Conservation (phyloP, 1,139 yeast species). For the Yamadazyma triangularis region DNA sequence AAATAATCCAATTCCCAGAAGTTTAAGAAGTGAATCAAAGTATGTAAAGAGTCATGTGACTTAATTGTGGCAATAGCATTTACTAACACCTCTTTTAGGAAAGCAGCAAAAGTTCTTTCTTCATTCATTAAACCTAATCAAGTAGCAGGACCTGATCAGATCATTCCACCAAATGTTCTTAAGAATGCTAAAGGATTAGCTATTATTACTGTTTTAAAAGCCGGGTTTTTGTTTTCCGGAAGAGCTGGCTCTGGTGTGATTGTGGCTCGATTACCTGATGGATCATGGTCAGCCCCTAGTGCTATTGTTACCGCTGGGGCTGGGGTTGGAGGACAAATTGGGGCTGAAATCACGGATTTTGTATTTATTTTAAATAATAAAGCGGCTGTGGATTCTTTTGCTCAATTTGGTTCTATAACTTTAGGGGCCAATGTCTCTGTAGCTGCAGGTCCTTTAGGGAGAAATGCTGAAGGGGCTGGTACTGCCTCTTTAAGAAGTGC, state of each 20-base stretch:
- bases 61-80: slow-evolving; percentile 10
- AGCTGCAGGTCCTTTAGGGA: slow-evolving; percentile 98
- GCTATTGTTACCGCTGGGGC: slow-evolving; percentile 97
- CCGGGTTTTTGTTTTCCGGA: slow-evolving; percentile 93
- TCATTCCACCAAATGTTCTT: slow-evolving; percentile 86
- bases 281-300: slow-evolving; percentile 97
- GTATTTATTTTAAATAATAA: slow-evolving; percentile 84
- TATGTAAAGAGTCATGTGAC: no score
- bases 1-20: slow-evolving; percentile 93
- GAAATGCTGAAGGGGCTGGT: slow-evolving; percentile 98
- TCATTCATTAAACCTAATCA: slow-evolving; percentile 96
- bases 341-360: slow-evolving; percentile 94
- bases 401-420: slow-evolving; percentile 91
- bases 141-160: slow-evolving; percentile 80
- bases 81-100: slow-evolving; percentile 19
- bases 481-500: slow-evolving; percentile 85
- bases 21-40: slow-evolving; percentile 78
- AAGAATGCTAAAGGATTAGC: slow-evolving; percentile 93
- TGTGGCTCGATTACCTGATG: slow-evolving; percentile 91
- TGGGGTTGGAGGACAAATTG: slow-evolving; percentile 97
- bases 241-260: slow-evolving; percentile 97
- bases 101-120: slow-evolving; percentile 91
- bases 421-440: slow-evolving; percentile 93
- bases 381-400: slow-evolving; percentile 90
- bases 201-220: slow-evolving; percentile 84